Base-by-base conservation (phyloP, 1,284 basidiomycete species). In the Phaffia rhodozyma region DNA sequence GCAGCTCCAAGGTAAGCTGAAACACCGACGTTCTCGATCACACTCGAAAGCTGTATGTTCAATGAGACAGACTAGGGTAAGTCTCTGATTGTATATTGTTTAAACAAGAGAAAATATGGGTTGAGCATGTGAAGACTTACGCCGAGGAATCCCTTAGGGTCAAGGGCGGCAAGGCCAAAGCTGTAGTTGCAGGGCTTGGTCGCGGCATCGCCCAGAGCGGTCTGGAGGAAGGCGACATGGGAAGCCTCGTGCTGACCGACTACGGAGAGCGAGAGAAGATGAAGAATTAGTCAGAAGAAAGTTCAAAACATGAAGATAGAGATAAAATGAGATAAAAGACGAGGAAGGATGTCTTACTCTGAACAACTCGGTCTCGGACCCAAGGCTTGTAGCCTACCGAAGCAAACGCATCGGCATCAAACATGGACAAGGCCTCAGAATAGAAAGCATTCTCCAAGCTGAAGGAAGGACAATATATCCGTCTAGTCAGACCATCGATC, bases 21-120 rank as follows among this genome's bases (percentile, higher is more conserved):
- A 53, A 89, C 86, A 69, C 89, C 88, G 54, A 89, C 80, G 67
- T 83, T 81, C 77, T 91, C 89, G n/a, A 91, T 81, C 1, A 85
- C 75, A 67, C 86, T 85, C 1, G 86, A 86, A 11, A 80, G 80
- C 4, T 81, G 77, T 43, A 82, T 80, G 85, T 87, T 86, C n/a
- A 34, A n/a, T 21, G n/a, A 23, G 13, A 38, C 13, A 18, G 32
- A 57, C 5, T 13, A 43, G 13, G 13, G 16, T 16, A 43, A 43
- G 38, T 16, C 9, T 34, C 32, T 43, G 13, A 43, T 43, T 43
- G 2, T 43, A 16, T 43, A 43, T 11, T 11, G 38, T 43, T 5
- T 34, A 9, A 34, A 34, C 32, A 52, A 11, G 11, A 53, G 13
- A 16, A 16, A 43, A 16, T n/a, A 53, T 9, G 6, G 51, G 51